phyloP scores from a whole-genome alignment of 352 stramenopile genomes.

The Phytophthora brassicae region DNA sequence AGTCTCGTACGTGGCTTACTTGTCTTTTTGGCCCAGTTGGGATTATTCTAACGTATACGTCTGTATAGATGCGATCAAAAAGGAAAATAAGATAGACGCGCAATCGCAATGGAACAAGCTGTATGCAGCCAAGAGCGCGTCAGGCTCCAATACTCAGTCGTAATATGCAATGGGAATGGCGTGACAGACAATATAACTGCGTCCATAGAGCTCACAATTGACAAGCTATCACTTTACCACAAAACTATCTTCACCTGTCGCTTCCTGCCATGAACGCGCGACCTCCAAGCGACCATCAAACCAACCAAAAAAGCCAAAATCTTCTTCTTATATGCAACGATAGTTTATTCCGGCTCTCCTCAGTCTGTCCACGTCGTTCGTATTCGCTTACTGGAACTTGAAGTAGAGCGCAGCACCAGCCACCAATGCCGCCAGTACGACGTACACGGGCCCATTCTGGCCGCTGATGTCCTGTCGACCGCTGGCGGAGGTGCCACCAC shows the following conservation, averaged over 20 bases:
- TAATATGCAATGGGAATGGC: constrained; percentile 3
- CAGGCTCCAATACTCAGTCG: constrained; percentile 9
- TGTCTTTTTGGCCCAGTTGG: too few species aligned
- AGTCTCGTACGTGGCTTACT: constrained; percentile 57
- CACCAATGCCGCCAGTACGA: constrained; percentile 51
- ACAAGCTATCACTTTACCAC: too few species aligned
- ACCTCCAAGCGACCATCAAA: background rate
- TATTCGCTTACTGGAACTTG: constrained; percentile 49
- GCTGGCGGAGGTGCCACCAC: constrained; percentile 25
- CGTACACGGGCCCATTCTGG: constrained; percentile 54
- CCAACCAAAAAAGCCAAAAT: constrained; percentile 26
- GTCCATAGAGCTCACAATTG: constrained; percentile 6
- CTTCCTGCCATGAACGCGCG: background rate
- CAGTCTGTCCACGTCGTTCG: too few species aligned
- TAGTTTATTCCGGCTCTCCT: constrained; percentile 31
- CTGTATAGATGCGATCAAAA: constrained; percentile 73
- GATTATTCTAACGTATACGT: background rate
- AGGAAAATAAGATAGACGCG: constrained; percentile 75
- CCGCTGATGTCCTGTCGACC: constrained; percentile 64
- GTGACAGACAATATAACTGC: constrained; percentile 23
- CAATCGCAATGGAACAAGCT: constrained; percentile 80
- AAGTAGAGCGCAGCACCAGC: constrained; percentile 63
- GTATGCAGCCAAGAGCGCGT: constrained; percentile 58
- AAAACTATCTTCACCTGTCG: too few species aligned
- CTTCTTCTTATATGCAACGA: constrained; percentile 36